These are phyloP conservation scores for Houttuynia cordata DNA, from an alignment of 164 flowering plant species.

Conservation along the genomic window DNA sequence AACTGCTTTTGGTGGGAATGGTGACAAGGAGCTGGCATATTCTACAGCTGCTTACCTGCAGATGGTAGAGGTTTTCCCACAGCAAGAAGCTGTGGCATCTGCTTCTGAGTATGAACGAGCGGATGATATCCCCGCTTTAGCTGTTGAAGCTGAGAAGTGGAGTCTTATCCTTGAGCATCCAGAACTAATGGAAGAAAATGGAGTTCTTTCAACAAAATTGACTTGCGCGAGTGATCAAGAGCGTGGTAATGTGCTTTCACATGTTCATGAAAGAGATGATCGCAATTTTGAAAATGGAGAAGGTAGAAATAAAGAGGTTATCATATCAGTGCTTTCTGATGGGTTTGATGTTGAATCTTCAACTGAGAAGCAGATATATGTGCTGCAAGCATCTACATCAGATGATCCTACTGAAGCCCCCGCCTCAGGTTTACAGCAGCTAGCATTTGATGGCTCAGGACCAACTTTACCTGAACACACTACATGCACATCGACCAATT, in stretches of 20 bases:
- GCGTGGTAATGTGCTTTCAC: not conserved
- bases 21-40: too few relatives aligned
- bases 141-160: not conserved
- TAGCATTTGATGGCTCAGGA: not conserved
- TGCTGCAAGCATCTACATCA: not conserved
- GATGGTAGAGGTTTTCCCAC: too few relatives aligned
- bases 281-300: not conserved
- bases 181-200: not conserved
- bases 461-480: not conserved
- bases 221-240: not conserved
- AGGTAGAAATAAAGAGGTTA: not conserved
- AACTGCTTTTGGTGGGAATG: too few relatives aligned
- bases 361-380: not conserved
- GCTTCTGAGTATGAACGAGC: constrained; percentile 2
- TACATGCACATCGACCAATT: not conserved
- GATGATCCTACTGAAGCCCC: not conserved
- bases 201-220: not conserved
- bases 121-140: constrained; percentile 1
- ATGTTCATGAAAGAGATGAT: not conserved
- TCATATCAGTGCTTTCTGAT: not conserved
- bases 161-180: not conserved
- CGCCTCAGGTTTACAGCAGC: not conserved
- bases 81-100: not conserved
- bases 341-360: not conserved
- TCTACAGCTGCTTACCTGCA: too few relatives aligned